A percentile compares a stretch with the other conserved stretches of the same genome.
phyloP scores from a whole-genome alignment of 2,329 filamentous ascomycete genomes.

The Lachnellula occidentalis region DNA sequence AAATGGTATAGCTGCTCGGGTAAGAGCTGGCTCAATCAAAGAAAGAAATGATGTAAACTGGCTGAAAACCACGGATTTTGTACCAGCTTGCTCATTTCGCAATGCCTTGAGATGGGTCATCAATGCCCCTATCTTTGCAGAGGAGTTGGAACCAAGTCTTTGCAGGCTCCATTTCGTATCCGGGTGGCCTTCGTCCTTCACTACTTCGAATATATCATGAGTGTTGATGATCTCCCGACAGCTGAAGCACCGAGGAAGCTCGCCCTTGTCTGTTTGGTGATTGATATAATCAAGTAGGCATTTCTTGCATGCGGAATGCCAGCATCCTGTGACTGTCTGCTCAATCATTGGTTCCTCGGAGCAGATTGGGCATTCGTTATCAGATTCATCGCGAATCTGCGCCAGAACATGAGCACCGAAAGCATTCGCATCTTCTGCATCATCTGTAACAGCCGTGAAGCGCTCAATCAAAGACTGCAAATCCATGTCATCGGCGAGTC shows the following conservation, averaged over 20 bases:
- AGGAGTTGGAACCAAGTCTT: constrained; percentile 61
- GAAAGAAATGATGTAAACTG: constrained; percentile 97
- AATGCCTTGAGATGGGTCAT: constrained; percentile 68
- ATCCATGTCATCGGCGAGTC: constrained; percentile 93
- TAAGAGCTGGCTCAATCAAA: constrained; percentile 78
- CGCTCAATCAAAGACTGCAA: constrained; percentile 76
- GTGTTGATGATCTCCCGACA: constrained; percentile 79
- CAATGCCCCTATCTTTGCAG: constrained; percentile 81
- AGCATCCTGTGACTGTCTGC: constrained; percentile 90
- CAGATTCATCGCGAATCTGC: constrained; percentile 85
- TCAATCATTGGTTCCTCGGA: constrained; percentile 94
- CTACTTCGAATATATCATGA: constrained; percentile 86
- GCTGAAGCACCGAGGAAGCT: constrained; percentile 79
- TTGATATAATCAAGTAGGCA: constrained; percentile 88
- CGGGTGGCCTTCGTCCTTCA: constrained; percentile 65
- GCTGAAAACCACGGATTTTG: constrained; percentile 90
- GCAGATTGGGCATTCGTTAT: constrained; percentile 90
- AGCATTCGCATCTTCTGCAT: constrained; percentile 55
- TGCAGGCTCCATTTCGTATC: constrained; percentile 55
- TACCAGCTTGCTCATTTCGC: constrained; percentile 57
- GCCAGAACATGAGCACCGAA: constrained; percentile 85
- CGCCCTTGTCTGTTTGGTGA: constrained; percentile 72
- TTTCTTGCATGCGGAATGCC: constrained; percentile 94
- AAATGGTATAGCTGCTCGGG: constrained; percentile 65
- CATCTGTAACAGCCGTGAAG: constrained; percentile 67